Evolutionary conservation across 345 rosid species (phyloP), one percentile per base, ranked within the genome.

Genomic region (Brassica carinata): DNA sequence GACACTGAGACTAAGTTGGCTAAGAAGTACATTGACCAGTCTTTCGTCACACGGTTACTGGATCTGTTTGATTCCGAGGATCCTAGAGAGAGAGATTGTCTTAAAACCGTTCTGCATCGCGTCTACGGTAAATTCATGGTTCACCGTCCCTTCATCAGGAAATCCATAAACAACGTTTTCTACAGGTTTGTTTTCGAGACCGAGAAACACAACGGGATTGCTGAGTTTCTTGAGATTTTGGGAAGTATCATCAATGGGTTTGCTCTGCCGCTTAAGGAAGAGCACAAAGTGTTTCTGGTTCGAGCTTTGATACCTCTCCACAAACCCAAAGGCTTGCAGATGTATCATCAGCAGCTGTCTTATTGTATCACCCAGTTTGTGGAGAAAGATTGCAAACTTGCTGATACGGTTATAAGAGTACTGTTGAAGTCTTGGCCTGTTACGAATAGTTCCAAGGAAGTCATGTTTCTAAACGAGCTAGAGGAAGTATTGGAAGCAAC

Each of bases 191-290:
- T 94, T 67, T 90, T 89, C 67, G 98, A 94, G 89, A 87, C 96
- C 0, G 96, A 92, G 87, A 92, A 89, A 84, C 94, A 92, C 69
- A 92, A 92, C 74, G 98, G 98, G 26, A 89, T 94, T 78, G 93
- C 96, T 68, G 98, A 94, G 72, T 76, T 94, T 82, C 84, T 94
- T 34, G 98, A 92, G 86, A 87, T 94, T 79, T 83, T 94, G 73
- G 98, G 98, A 68, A 94, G 98, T 71, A 89, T 94, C 58, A 89
- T 94, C 63, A 94, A 94, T 80, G 98, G 98, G 59, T 94, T 94
- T 84, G 94, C 98, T 72, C 74, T 94, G 84, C 97, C 98, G 63
- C 80, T 94, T 72, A 94, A 94, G 85, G 96, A 92, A 82, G 98
- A 94, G 75, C 98, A 94, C 65, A 92, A 94, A 83, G 81, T 86